Conservation (phyloP, 768 basidiomycete species). For the Gautieria morchelliformis region DNA sequence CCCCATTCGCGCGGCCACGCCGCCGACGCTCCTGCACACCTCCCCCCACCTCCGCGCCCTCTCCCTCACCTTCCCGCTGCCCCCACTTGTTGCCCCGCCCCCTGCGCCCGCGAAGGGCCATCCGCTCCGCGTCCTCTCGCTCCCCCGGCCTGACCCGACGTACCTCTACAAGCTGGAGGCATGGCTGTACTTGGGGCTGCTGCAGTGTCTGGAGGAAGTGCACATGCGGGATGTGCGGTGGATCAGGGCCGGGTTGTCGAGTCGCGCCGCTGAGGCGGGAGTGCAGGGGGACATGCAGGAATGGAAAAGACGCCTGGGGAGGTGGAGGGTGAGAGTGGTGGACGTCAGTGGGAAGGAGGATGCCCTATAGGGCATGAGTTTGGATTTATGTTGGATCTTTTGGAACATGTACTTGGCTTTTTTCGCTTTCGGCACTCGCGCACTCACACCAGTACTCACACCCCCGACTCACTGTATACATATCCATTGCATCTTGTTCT, state of each 20-base stretch:
- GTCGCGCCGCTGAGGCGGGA: slow-evolving; percentile 59
- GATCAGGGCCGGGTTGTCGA: slow-evolving; percentile 58
- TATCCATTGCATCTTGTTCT: too few relatives aligned
- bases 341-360: too few relatives aligned
- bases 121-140: slow-evolving; percentile 54
- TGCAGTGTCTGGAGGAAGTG: slow-evolving; percentile 49
- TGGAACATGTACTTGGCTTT: too few relatives aligned
- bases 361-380: too few relatives aligned
- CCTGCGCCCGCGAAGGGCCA: slow-evolving; percentile 22
- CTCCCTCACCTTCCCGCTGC: slow-evolving; percentile 63
- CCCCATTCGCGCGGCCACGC: slow-evolving; percentile 27
- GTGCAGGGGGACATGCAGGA: slow-evolving; percentile 74
- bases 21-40: slow-evolving; percentile 19
- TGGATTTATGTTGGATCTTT: too few relatives aligned
- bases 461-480: too few relatives aligned
- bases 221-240: slow-evolving; percentile 63
- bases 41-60: slow-evolving; percentile 56
- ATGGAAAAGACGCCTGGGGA: slow-evolving; percentile 33
- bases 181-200: slow-evolving; percentile 33
- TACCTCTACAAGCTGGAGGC: slow-evolving; percentile 48
- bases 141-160: slow-evolving; percentile 60
- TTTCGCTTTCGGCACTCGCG: too few relatives aligned
- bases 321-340: too few relatives aligned
- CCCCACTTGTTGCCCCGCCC: slow-evolving; percentile 36
- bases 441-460: too few relatives aligned